phyloP scores from a whole-genome alignment of 2,329 filamentous ascomycete species.

The Beauveria varroae region DNA sequence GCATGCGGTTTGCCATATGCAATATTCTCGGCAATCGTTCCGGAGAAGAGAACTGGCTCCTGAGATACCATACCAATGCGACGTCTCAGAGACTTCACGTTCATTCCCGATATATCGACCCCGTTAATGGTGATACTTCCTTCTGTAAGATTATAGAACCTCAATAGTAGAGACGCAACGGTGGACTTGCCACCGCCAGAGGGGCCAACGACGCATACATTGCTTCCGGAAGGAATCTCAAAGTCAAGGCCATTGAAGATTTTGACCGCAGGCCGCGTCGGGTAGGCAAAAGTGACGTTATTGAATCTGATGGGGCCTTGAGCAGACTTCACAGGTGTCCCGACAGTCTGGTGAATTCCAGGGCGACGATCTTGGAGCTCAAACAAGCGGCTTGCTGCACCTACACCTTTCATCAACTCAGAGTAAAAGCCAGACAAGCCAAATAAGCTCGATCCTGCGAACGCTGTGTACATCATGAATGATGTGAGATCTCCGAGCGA shows the following conservation, averaged over 20 bases:
- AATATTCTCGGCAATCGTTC: conserved; percentile 82
- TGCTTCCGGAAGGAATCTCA: conserved; percentile 84
- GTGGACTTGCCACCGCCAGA: conserved; percentile 96
- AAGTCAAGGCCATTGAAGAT: conserved; percentile 91
- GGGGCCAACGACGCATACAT: conserved; percentile 93
- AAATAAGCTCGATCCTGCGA: conserved; percentile 76
- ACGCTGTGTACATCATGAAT: conserved; percentile 98
- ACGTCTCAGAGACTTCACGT: conserved; percentile 83
- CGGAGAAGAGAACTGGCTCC: conserved; percentile 87
- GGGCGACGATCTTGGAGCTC: conserved; percentile 88
- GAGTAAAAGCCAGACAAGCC: conserved; percentile 95
- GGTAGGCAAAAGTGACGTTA: conserved; percentile 83
- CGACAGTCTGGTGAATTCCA: conserved; percentile 79
- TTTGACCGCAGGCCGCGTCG: conserved; percentile 80
- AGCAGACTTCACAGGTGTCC: conserved; percentile 70
- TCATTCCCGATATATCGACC: conserved; percentile 75
- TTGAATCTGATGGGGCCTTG: conserved; percentile 84
- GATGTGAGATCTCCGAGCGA: conserved; percentile 88
- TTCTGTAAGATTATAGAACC: conserved; percentile 79
- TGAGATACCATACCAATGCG: conserved; percentile 94
- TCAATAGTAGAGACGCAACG: conserved; percentile 80
- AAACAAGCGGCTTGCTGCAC: conserved; percentile 91
- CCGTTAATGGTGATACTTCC: conserved; percentile 80
- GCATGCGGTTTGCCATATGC: conserved; percentile 81
- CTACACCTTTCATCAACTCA: conserved; percentile 97